Base-by-base conservation (phyloP, 108 stramenopile genomes). In the Cyclotella choctawhatcheeana region DNA sequence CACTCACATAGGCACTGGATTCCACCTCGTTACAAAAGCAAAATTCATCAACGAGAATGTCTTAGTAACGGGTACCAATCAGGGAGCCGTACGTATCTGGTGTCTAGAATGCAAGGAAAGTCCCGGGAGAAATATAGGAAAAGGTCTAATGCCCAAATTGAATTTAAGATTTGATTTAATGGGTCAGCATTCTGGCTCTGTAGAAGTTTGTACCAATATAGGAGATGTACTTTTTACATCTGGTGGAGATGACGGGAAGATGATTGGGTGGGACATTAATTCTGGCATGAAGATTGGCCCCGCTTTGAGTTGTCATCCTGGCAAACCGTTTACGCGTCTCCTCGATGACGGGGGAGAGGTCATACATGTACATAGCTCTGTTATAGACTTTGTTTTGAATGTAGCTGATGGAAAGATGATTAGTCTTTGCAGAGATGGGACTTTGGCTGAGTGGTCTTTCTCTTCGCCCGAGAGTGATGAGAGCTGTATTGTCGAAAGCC, bases 211-310 rank as follows among this genome's bases (percentile, higher is more conserved):
- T 21, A 67, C 33, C 5, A 55, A 58, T 43, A 32, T 79, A 17
- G 77, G 77, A 1, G 73, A 73, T 51, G 37, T 79, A 16, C 72
- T 79, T 25, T 65, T 79, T 7, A 60, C 77, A 26, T 79, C 77
- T 35, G 77, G 77, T 22, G 77, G 77, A 29, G 66, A 73, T 35
- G 66, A 79, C 25, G 77, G 77, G 5, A 35, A 67, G 43, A 65
- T 79, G 8, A 25, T 74, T 44, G 72, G 77, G 27, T 67, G 66
- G 65, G 73, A 79, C 68, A 54, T 73, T 26, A 33, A 67, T 29
- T 68, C 71, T 27, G 77, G 77, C 3, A 43, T 73, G 37, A 66
- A 44, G 51, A 37, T 79, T 34, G 64, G 71, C 7, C 50, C 30
- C 16, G 45, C 30, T 24, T 22, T 73, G 18, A 54, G 40, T 32